phyloP scores from a whole-genome alignment of 345 rosid species.

The Brassica nigra region DNA sequence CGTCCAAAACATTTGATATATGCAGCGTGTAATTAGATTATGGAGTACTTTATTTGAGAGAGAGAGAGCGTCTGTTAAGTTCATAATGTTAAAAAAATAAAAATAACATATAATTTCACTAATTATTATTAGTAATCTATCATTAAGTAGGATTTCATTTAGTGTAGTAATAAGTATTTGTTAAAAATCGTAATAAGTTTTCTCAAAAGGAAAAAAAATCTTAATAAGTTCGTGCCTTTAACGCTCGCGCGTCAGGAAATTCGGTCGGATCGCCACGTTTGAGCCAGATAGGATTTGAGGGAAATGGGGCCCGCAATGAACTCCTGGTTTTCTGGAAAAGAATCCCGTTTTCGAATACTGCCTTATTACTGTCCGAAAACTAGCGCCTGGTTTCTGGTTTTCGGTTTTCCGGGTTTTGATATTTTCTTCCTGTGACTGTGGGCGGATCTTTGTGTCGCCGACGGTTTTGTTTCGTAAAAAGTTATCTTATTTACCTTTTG shows the following conservation, averaged over 20 bases:
- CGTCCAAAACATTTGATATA: neutral
- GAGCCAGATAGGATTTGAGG: slow-evolving; percentile 26
- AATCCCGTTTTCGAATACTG: neutral
- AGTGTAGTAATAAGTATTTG: too few species aligned
- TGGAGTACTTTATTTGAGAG: neutral
- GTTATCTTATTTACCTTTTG: slow-evolving; percentile 9
- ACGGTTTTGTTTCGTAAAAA: slow-evolving; percentile 26
- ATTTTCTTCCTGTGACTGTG: slow-evolving; percentile 20
- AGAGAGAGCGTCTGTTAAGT: neutral
- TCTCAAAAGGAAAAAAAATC: too few species aligned
- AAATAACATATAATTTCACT: neutral
- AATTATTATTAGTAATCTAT: neutral
- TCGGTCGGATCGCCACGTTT: slow-evolving; percentile 41
- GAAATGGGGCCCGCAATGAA: slow-evolving; percentile 22
- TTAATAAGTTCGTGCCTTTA: neutral
- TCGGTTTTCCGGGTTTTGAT: slow-evolving; percentile 25
- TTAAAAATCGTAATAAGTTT: too few species aligned
- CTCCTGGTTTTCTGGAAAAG: slow-evolving; percentile 46
- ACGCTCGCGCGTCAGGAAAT: slow-evolving; percentile 33
- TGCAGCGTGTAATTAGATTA: neutral
- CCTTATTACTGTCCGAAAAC: slow-evolving; percentile 26
- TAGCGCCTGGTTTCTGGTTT: slow-evolving; percentile 41
- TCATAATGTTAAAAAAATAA: neutral
- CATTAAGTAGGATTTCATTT: too few species aligned
- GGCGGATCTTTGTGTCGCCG: slow-evolving; percentile 39